Evolutionary conservation across 306 rosid genomes (phyloP), one percentile per base, ranked within the genome.

Genomic region (Cucumis sativus): DNA sequence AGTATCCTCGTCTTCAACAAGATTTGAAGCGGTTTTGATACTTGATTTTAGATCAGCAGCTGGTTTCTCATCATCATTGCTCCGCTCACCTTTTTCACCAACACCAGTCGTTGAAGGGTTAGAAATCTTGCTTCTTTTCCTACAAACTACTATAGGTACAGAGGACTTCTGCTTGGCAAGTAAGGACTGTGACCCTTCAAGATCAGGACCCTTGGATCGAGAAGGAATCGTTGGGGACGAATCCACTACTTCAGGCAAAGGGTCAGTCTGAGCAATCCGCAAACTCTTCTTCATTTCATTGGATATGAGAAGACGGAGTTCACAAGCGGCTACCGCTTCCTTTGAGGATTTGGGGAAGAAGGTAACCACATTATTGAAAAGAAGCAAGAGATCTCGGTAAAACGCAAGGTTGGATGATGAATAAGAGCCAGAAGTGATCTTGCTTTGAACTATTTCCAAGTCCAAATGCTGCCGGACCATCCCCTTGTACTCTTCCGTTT

Each of bases 101-200:
- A 79, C n/a, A 77, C 68, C 78, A 5, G 85, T 56, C 1, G 92
- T 69, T 14, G 95, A 82, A 78, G 83, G 85, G 63, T 89, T 92
- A 0, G 79, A 79, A 15, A 88, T 83, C 11, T 87, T 76, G 82
- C 87, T 89, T 7, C 92, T 89, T 79, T 92, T 92, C 40, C 94
- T 90, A 83, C 98, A 92, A 18, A 90, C 96, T 35, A 92, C n/a
- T 28, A 92, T 88, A 23, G 98, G 92, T 58, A 82, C 84, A 12
- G 90, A 61, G 33, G 89, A 68, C 74, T 92, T 87, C 76, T 80
- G 86, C 74, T 90, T 88, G 62, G 89, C 78, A 52, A 88, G 81
- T 71, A 90, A 75, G 51, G 88, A 86, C 51, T 90, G 91, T 0
- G 89, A 72, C 43, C 83, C 78, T 79, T 86, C 87, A 2, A 81